A percentile compares a stretch with the other conserved stretches of the same genome.
Conservation (phyloP, 2,329 filamentous ascomycete species). For the Colletotrichum lupini region DNA sequence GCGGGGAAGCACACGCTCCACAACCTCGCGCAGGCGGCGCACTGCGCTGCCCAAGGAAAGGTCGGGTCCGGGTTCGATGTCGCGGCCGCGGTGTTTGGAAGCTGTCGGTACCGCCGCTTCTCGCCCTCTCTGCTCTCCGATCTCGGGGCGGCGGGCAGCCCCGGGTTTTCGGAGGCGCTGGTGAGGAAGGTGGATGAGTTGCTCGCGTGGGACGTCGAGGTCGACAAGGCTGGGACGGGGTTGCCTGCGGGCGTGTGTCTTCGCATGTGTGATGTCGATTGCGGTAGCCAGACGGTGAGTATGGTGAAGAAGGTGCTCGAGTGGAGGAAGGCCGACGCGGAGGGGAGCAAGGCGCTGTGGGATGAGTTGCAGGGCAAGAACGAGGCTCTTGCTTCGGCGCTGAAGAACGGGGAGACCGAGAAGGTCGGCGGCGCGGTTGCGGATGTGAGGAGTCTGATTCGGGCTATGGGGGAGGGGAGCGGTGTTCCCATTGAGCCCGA, state of each 20-base stretch:
- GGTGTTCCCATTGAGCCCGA: constrained; percentile 89
- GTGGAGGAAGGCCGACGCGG: constrained; percentile 77
- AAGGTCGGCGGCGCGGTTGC: constrained; percentile 60
- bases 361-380: constrained; percentile 79
- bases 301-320: constrained; percentile 94
- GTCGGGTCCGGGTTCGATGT: constrained; percentile 97
- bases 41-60: constrained; percentile 97
- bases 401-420: constrained; percentile 62
- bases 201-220: constrained; percentile 81
- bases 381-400: constrained; percentile 72
- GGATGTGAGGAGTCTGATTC: constrained; percentile 70
- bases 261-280: constrained; percentile 96
- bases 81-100: constrained; percentile 91
- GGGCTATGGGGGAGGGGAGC: constrained; percentile 79
- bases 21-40: constrained; percentile 92
- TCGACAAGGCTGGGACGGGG: constrained; percentile 74
- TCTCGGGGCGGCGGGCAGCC: constrained; percentile 73
- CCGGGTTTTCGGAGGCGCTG: constrained; percentile 75
- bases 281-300: constrained; percentile 89
- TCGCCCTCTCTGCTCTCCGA: constrained; percentile 78
- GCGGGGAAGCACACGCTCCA: constrained; percentile 75
- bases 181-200: constrained; percentile 73
- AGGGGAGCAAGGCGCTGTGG: constrained; percentile 79
- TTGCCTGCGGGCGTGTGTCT: constrained; percentile 81
- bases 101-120: constrained; percentile 92